These are phyloP conservation scores for Globisporangium abappressorium DNA, from an alignment of 352 stramenopile genomes.

Conservation along the genomic window DNA sequence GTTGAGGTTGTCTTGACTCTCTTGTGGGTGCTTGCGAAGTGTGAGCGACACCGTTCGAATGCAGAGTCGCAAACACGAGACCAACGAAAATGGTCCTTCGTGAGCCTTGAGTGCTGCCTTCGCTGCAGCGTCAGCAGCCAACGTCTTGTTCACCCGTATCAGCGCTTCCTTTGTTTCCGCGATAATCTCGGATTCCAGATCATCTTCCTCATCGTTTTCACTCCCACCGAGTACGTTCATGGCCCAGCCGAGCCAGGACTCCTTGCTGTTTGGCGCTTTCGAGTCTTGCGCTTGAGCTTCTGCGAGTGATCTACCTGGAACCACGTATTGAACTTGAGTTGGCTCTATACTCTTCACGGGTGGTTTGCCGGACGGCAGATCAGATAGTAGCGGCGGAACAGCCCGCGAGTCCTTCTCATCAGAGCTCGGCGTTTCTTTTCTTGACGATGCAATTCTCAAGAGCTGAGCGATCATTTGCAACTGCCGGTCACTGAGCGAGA, in stretches of 20 bases:
- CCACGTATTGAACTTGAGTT: not conserved
- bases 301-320: not conserved
- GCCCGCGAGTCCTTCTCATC: not conserved
- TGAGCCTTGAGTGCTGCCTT: conserved; percentile 6
- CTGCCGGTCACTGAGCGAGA: conserved; percentile 82
- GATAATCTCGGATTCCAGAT: conserved; percentile 65
- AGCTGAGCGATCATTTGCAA: conserved; percentile 79
- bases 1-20: conserved; percentile 13
- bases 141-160: conserved; percentile 22
- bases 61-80: conserved; percentile 53
- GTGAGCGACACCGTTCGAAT: conserved; percentile 57
- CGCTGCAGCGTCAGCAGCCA: conserved; percentile 14
- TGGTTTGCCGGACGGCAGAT: not conserved
- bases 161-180: conserved; percentile 60
- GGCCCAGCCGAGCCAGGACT: conserved; percentile 68
- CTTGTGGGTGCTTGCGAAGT: conserved; percentile 53
- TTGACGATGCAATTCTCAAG: conserved; percentile 35
- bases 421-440: conserved; percentile 22
- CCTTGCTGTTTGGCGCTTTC: conserved; percentile 9
- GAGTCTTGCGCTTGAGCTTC: not conserved
- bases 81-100: conserved; percentile 22
- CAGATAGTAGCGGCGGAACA: not conserved
- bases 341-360: not conserved
- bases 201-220: conserved; percentile 62
- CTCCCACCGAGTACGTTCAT: conserved; percentile 52